Conservation (phyloP, 2,329 filamentous ascomycete genomes). For the Calonectria pauciramosa region DNA sequence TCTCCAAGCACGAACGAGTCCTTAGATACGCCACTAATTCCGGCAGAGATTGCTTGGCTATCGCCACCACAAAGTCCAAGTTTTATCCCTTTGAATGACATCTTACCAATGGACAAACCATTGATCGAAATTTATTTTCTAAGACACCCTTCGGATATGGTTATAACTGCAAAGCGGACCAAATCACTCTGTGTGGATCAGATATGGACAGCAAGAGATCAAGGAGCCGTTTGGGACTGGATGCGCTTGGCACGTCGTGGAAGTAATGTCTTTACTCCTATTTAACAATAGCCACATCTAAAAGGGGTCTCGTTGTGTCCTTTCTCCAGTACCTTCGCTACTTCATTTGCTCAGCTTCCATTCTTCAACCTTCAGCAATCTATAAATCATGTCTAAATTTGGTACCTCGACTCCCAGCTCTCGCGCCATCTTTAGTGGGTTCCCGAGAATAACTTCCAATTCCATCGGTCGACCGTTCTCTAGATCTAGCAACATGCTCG, state of each 20-base stretch:
- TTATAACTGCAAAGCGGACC: background rate
- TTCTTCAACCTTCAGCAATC: background rate
- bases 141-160: background rate
- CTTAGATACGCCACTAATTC: background rate
- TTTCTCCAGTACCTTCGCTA: background rate
- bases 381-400: background rate
- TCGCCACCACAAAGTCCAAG: background rate
- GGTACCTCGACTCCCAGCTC: background rate
- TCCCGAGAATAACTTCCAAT: background rate
- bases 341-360: background rate
- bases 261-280: background rate
- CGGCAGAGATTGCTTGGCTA: background rate
- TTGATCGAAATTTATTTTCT: conserved; percentile 1
- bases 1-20: no score
- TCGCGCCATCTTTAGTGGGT: background rate
- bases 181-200: background rate
- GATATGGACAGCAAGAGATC: background rate
- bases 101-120: background rate
- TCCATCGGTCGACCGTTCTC: background rate
- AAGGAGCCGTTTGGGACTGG: background rate
- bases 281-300: background rate
- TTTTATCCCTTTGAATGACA: background rate
- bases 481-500: background rate
- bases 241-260: background rate
- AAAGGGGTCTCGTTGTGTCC: background rate